Evolutionary conservation across 495 filamentous ascomycete genomes (phyloP).

Genomic region (Poronia punctata): DNA sequence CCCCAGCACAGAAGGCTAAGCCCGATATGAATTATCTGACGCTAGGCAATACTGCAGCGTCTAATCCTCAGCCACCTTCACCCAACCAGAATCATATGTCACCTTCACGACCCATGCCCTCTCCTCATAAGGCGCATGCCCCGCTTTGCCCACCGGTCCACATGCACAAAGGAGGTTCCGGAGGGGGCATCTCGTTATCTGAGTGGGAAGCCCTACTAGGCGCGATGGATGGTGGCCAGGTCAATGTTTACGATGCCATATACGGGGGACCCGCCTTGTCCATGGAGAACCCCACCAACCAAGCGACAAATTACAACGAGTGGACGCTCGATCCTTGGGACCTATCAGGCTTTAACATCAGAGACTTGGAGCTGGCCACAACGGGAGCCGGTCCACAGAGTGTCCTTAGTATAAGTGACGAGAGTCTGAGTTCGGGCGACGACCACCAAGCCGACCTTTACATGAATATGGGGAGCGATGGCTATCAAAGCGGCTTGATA

Average conservation of each 20-base stretch:
- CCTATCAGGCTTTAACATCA: slow-evolving; percentile 38
- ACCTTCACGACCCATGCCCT: slow-evolving; percentile 17
- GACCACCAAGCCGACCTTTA: slow-evolving; percentile 34
- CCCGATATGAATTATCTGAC: slow-evolving; percentile 37
- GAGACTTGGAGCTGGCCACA: slow-evolving; percentile 34
- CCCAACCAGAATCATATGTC: slow-evolving; percentile 29
- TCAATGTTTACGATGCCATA: slow-evolving; percentile 77
- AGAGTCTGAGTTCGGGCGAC: slow-evolving; percentile 57
- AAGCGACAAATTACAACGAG: slow-evolving; percentile 23
- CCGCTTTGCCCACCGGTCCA: slow-evolving; percentile 23
- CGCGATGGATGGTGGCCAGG: slow-evolving; percentile 67
- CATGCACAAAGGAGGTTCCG: slow-evolving; percentile 24
- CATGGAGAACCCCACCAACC: slow-evolving; percentile 31
- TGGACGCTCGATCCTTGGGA: slow-evolving; percentile 55
- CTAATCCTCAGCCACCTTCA: slow-evolving; percentile 29
- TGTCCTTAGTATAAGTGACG: slow-evolving; percentile 68
- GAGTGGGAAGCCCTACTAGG: slow-evolving; percentile 78
- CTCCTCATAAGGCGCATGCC: slow-evolving; percentile 15
- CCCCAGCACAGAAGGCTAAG: slow-evolving; percentile 20
- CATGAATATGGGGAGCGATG: slow-evolving; percentile 27
- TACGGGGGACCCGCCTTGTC: slow-evolving; percentile 60
- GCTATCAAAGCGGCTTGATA: slow-evolving; percentile 24
- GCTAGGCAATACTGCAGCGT: slow-evolving; percentile 20
- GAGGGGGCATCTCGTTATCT: slow-evolving; percentile 45
- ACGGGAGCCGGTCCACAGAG: slow-evolving; percentile 50